Evolutionary conservation across 1,284 basidiomycete species (phyloP).

Genomic region (Ustilago shanxiensis): DNA sequence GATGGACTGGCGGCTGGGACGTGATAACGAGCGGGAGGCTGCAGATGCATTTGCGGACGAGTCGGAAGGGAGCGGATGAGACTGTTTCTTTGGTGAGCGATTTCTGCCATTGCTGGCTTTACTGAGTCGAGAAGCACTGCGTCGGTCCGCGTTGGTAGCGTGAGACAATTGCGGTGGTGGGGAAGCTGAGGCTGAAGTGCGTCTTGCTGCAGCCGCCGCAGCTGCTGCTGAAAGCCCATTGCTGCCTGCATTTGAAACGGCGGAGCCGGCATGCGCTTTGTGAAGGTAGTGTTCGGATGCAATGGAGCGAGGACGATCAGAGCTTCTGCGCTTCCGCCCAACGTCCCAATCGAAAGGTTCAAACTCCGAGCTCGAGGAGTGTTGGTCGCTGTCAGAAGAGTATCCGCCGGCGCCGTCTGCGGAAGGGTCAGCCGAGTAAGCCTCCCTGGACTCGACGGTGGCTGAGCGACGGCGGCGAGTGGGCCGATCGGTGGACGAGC

Average conservation of each 20-base stretch:
- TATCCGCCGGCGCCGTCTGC: conserved; percentile 34
- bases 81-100: conserved; percentile 22
- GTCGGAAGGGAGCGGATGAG: conserved; percentile 21
- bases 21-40: neutral
- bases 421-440: conserved; percentile 57
- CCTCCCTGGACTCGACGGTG: conserved; percentile 43
- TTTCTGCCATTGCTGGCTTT: conserved; percentile 3
- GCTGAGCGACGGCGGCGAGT: conserved; percentile 31
- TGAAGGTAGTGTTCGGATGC: conserved; percentile 15
- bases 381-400: conserved; percentile 42
- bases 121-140: conserved; percentile 18
- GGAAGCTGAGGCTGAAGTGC: conserved; percentile 13
- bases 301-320: conserved; percentile 31
- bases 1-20: conserved; percentile 26
- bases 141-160: conserved; percentile 8
- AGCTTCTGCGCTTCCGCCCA: conserved; percentile 34
- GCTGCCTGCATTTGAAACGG: neutral
- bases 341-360: conserved; percentile 60
- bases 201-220: conserved; percentile 10
- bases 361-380: conserved; percentile 45
- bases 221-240: neutral
- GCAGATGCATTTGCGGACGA: conserved; percentile 17
- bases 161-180: conserved; percentile 16
- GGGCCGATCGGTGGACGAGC: conserved; percentile 47
- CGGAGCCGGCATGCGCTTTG: conserved; percentile 9